These are phyloP conservation scores for Camelina hispida DNA, from an alignment of 345 rosid species.

Conservation along the genomic window DNA sequence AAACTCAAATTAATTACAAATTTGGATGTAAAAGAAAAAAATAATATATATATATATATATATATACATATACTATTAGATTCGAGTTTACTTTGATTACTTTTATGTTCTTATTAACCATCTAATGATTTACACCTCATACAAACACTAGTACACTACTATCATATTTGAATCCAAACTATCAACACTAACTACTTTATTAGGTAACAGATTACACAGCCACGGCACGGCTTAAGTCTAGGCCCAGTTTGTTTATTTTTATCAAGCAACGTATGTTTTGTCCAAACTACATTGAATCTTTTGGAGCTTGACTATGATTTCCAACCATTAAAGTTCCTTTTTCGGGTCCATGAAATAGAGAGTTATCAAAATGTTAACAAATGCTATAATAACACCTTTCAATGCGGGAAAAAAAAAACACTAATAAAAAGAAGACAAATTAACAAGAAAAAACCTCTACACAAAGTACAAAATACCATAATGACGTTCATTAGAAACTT, in stretches of 20 bases:
- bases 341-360: slow-evolving; percentile 10
- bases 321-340: slow-evolving; percentile 6
- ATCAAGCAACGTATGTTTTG: background rate
- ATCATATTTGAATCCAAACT: too few relatives aligned
- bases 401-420: background rate
- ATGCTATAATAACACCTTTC: background rate
- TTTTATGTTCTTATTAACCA: too few relatives aligned
- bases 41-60: too few relatives aligned
- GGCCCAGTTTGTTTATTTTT: slow-evolving; percentile 2
- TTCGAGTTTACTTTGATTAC: too few relatives aligned
- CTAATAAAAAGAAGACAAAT: background rate
- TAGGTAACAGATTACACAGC: background rate
- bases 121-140: too few relatives aligned
- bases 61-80: too few relatives aligned
- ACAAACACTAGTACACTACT: too few relatives aligned
- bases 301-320: slow-evolving; percentile 21
- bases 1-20: too few relatives aligned
- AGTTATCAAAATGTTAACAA: background rate
- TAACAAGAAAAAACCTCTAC: slow-evolving; percentile 18
- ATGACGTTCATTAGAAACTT: slow-evolving; percentile 28
- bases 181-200: background rate
- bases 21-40: too few relatives aligned
- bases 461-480: slow-evolving; percentile 29
- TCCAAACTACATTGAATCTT: background rate
- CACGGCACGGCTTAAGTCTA: background rate